Evolutionary conservation across 306 rosid species (phyloP), one percentile per base, ranked within the genome.

Genomic region (Quercus aquifolioides): DNA sequence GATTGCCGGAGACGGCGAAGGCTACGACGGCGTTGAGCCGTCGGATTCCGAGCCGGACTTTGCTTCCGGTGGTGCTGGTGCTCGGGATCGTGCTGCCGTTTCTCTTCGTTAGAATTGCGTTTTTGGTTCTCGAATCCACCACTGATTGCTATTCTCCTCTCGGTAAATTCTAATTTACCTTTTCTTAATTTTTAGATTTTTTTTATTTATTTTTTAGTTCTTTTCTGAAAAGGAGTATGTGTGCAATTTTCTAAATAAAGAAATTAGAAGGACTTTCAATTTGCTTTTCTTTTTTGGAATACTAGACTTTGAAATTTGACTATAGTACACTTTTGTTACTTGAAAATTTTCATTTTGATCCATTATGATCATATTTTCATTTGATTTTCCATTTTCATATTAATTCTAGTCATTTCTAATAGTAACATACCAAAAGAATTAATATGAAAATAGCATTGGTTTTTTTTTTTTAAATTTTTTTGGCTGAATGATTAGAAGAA

Each of bases 111-210:
- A 85, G 98, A 76, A 18, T 88, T 76, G 94, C 97, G 68, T 84
- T 94, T 78, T 46, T 89, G 63, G 87, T 88, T 31, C 98, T 94
- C 13, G 97, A 94, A 87, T 92, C 98, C 33, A 87, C 96, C 77
- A 68, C 92, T 41, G 84, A 69, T 41, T 92, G 94, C 82, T 92
- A 96, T 71, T 79, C 90, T 38, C 77, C 91, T 23, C 72, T 78
- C 19, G 94, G 98, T 94, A 88, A 63, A 18, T 67, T 31, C 38
- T 12, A 15, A 9, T 58, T 65, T 15, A 4, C 41, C 41, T 38
- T 38, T 8, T 41, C 46, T 41, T 41, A 41, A 8, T 41, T 41
- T 41, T 38, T 38, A 38, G 11, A 5, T 7, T n/a, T 23, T 59
- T 17, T 18, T 8, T 1, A 18, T 67, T 8, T 7, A 5, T 35